Base-by-base conservation (phyloP, 179 eudicot genomes). In the Spergularia azorica region DNA sequence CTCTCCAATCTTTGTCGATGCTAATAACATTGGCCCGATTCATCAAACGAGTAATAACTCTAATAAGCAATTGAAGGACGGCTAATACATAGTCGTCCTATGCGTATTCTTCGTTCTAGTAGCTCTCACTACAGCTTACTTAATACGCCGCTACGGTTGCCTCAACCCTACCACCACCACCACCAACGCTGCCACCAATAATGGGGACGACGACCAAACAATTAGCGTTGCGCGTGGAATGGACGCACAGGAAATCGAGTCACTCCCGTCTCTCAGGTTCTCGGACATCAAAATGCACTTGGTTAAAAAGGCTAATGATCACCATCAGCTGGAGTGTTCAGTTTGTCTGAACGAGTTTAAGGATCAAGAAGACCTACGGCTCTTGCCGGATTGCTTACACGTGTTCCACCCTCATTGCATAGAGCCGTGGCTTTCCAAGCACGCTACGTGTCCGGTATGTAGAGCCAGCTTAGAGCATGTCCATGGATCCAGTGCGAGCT, bases 401-500 rank as follows among this genome's bases (percentile, higher is more conserved):
- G 88, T 89, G 20, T 89, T 85, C 54, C 92, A 89, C 63, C 76
- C 78, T 2, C 64, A 76, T 15, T 89, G 92, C 61, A 76, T 89
- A 26, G 88, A 73, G 38, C 78, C 83, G 6, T 89, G 92, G 90
- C 75, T 89, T 0, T 67, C 64, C 20, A 71, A 84, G 52, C 83
- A 85, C 61, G 72, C 80, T 61, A 85, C 90, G 9, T 89, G 92
- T 67, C 92, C 92, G 4, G 87, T 87, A 10, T 87, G 92, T 60
- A 82, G 92, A 18, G 81, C 86, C 1, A 72, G 63, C 38, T 80
- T 80, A 58, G 77, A 80, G n/a, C 73, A 65, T 20, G 51, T 73
- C 59, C 36, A 72, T 18, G 83, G 74, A 59, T 80, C 83, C 1
- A 67, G 64, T 72, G 64, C 50, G 69, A 58, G 70, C 73, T 65